Evolutionary conservation across 1,284 basidiomycete genomes (phyloP), one percentile per base, ranked within the genome.

Genomic region (Baeospora myosura): DNA sequence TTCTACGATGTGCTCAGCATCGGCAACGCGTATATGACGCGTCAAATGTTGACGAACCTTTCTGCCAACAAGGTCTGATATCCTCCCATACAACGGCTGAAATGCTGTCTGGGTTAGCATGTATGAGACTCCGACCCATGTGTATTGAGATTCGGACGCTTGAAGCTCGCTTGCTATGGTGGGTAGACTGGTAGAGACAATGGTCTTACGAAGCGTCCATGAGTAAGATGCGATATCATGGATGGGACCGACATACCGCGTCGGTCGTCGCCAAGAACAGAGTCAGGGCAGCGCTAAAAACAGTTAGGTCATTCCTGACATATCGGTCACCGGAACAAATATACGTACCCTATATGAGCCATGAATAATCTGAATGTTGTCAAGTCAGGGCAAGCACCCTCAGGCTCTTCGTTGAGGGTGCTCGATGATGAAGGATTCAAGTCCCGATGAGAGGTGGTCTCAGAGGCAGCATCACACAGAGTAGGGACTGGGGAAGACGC

Each of bases 91-190:
- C 23, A 89, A 61, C 30, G 87, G 86, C 53, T 88, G 87, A 49
- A 80, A 78, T 12, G 81, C 83, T 2, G 86, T 88, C 55, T 89
- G 86, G 2, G 86, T 86, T 42, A 89, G 69, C 72, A 88, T 74
- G 53, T 89, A 89, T 16, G 82, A 71, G 29, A 87, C 80, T 18
- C 78, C 81, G 40, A 89, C 81, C 86, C 87, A 89, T n/a, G 81
- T 83, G 53, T 88, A 89, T 55, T 86, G 74, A 39, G 65, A 71
- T 45, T 77, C 71, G 32, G 79, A 72, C 14, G 81, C 83, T 24
- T 66, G 47, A 29, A 88, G 69, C 42, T 85, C 73, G 46, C 68
- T 74, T 14, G 78, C 68, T 47, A 89, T 88, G 7, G 83, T 88
- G 14, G 86, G 87, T 42, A 89, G 61, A 52, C 75, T 78, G 14